Conservation (phyloP, 176 grass and related monocot species). For the Elaeis guineensis region DNA sequence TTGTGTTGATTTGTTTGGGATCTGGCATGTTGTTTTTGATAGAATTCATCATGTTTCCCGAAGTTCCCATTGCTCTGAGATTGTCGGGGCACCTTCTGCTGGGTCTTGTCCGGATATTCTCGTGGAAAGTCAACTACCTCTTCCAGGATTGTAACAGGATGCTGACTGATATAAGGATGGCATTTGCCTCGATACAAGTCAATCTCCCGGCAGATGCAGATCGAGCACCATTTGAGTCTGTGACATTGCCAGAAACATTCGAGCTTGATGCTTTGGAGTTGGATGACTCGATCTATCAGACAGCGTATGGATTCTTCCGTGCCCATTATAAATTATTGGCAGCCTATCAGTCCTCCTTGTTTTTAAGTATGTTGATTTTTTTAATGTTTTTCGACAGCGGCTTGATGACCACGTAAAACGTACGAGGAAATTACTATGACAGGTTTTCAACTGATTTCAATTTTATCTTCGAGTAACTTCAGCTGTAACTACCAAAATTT, state of each 20-base stretch:
- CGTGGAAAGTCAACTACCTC: conserved; percentile 86
- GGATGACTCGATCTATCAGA: conserved; percentile 38
- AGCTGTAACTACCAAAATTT: not conserved
- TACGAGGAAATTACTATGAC: conserved; percentile 68
- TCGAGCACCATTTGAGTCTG: conserved; percentile 39
- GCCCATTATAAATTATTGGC: too few relatives aligned
- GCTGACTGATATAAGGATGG: conserved; percentile 51
- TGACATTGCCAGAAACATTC: conserved; percentile 70
- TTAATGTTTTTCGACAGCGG: conserved; percentile 31
- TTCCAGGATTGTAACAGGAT: conserved; percentile 68
- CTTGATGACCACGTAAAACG: conserved; percentile 47
- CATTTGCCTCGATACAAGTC: conserved; percentile 45
- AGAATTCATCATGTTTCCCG: conserved; percentile 76
- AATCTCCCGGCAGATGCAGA: conserved; percentile 50
- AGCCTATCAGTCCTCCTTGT: too few relatives aligned
- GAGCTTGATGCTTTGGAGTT: conserved; percentile 63
- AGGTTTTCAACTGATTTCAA: conserved; percentile 26
- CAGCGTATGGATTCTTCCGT: conserved; percentile 36
- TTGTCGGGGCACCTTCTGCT: conserved; percentile 86
- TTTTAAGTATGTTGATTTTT: too few relatives aligned
- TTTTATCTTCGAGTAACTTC: not conserved
- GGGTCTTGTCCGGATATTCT: conserved; percentile 87
- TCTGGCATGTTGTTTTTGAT: not conserved
- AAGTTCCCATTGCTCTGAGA: conserved; percentile 78
- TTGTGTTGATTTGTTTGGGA: too few relatives aligned